A percentile compares a stretch with the other conserved stretches of the same genome.
Evolutionary conservation across 208 protist genomes (phyloP).

Genomic region (Acanthamoeba castellanii): DNA sequence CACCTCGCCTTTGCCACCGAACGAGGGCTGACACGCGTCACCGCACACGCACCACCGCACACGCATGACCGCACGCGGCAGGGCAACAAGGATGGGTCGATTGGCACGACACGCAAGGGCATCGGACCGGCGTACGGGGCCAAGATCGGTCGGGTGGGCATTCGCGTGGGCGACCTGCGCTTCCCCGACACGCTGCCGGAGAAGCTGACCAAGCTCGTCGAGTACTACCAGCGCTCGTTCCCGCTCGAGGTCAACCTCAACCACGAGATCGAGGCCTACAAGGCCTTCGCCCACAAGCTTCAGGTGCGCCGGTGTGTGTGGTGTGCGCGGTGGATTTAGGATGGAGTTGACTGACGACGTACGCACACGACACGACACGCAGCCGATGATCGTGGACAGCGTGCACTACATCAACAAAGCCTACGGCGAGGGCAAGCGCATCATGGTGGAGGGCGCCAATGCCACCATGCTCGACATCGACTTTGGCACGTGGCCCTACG

Average conservation of each 20-base stretch:
- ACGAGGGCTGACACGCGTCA: no score
- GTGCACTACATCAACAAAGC: constrained; percentile 84
- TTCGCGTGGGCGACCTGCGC: constrained; percentile 86
- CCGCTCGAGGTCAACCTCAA: constrained; percentile 79
- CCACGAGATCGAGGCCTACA: constrained; percentile 81
- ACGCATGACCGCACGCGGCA: not conserved
- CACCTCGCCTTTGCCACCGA: no score
- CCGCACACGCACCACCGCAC: no score
- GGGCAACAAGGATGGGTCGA: constrained; percentile 37
- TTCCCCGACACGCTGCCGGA: constrained; percentile 83
- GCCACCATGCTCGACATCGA: constrained; percentile 91
- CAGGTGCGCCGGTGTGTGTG: constrained; percentile 82
- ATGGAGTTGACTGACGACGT: no score
- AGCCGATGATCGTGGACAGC: constrained; percentile 82
- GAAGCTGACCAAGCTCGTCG: constrained; percentile 74
- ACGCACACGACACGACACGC: no score
- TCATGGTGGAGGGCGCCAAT: constrained; percentile 86
- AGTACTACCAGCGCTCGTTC: constrained; percentile 56
- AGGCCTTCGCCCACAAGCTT: constrained; percentile 76
- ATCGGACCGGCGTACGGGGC: constrained; percentile 86
- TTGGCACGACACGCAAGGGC: constrained; percentile 84
- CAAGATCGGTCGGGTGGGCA: constrained; percentile 76
- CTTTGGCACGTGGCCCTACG: constrained; percentile 92
- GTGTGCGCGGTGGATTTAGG: constrained; percentile 74
- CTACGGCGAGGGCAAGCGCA: constrained; percentile 77